Percentiles rank a stretch among this genome's conserved stretches.
Evolutionary conservation across 768 basidiomycete genomes (phyloP).

Genomic region (Boletus pseudopeckii): DNA sequence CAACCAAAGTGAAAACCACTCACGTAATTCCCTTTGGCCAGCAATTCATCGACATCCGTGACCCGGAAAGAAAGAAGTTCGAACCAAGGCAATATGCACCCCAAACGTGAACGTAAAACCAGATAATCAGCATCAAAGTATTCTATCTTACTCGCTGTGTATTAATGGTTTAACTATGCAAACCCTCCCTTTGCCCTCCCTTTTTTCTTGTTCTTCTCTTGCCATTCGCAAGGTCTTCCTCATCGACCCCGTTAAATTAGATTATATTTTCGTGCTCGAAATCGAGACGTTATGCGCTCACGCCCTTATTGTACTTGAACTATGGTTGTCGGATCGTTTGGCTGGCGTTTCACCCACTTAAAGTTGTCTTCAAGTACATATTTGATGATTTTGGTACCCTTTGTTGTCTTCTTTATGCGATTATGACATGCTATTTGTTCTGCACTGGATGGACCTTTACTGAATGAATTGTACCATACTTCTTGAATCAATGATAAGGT

Average conservation of each 20-base stretch:
- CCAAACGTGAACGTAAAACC: slow-evolving; percentile 6
- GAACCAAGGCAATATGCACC: not conserved
- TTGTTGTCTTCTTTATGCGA: slow-evolving; percentile 5
- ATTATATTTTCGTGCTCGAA: slow-evolving; percentile 2
- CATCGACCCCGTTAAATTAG: not conserved
- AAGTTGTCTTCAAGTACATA: not conserved
- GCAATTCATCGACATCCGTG: not conserved
- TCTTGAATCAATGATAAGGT: not conserved
- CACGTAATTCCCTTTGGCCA: not conserved
- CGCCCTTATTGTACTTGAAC: not conserved
- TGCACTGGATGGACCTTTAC: not conserved
- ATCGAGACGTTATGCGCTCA: slow-evolving; percentile 4
- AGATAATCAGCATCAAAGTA: slow-evolving; percentile 21
- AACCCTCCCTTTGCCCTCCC: slow-evolving; percentile 1
- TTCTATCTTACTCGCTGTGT: slow-evolving; percentile 25
- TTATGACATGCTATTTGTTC: slow-evolving; percentile 4
- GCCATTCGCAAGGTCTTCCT: not conserved
- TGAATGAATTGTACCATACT: slow-evolving; percentile 1
- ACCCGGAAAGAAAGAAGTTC: not conserved
- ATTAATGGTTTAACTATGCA: slow-evolving; percentile 27
- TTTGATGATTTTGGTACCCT: not conserved
- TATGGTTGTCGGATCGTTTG: not conserved
- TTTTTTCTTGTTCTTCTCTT: slow-evolving; percentile 1
- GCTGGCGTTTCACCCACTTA: not conserved
- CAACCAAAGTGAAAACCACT: not conserved